A percentile compares a stretch with the other conserved stretches of the same genome.
phyloP scores from a whole-genome alignment of 2,329 filamentous ascomycete species.

The Verticillium longisporum region DNA sequence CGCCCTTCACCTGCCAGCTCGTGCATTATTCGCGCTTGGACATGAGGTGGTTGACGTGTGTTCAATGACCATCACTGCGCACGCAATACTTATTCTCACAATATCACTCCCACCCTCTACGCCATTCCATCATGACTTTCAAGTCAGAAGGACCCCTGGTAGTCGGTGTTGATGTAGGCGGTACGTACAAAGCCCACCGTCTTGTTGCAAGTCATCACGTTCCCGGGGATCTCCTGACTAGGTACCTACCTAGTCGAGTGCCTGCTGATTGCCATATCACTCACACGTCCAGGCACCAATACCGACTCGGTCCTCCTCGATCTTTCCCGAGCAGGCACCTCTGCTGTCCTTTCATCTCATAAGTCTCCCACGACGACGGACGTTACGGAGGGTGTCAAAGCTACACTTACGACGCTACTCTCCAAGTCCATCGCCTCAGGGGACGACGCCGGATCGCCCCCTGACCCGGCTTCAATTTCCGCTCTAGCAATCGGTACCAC shows the following conservation, averaged over 20 bases:
- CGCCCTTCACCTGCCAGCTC: neutral
- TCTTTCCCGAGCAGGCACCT: conserved; percentile 6
- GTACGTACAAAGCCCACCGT: neutral
- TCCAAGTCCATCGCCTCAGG: neutral
- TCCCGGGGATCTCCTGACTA: too few relatives aligned
- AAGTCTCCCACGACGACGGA: conserved; percentile 42
- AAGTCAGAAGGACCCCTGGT: conserved; percentile 7
- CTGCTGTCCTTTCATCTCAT: conserved; percentile 18
- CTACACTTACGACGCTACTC: conserved; percentile 37
- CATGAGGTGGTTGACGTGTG: neutral
- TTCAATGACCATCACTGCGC: neutral
- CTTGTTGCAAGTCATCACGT: neutral
- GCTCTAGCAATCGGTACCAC: conserved; percentile 49
- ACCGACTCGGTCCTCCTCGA: conserved; percentile 47
- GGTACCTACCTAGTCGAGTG: too few relatives aligned
- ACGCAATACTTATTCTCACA: neutral
- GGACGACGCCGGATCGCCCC: conserved; percentile 11
- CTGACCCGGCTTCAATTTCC: conserved; percentile 28
- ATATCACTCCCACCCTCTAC: neutral
- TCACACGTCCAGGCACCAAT: conserved; percentile 32
- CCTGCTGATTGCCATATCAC: neutral
- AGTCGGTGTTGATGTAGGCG: conserved; percentile 11
- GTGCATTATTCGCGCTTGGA: neutral
- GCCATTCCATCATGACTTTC: neutral
- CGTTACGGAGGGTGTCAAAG: conserved; percentile 37